A percentile compares a stretch with the other conserved stretches of the same genome.
These are phyloP conservation scores for Pythium sp. DNA, from an alignment of 352 stramenopile genomes.

Conservation along the genomic window DNA sequence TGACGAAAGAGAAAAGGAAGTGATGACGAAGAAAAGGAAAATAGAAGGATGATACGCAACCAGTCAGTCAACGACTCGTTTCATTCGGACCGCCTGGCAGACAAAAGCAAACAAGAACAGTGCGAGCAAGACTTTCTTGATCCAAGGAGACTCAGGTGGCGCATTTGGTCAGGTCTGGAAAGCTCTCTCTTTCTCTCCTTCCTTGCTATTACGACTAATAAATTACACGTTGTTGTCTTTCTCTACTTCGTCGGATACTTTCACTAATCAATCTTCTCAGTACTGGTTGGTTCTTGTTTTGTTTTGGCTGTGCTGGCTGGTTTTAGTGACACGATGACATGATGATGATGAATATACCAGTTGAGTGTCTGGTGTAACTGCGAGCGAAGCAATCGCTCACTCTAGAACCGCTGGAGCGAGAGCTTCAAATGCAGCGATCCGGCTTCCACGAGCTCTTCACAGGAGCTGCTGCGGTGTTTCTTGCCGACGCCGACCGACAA, in stretches of 20 bases:
- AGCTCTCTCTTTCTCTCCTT: neutral
- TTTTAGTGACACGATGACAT: neutral
- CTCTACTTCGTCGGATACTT: neutral
- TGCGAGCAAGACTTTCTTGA: neutral
- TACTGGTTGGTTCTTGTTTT: neutral
- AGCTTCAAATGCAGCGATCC: constrained; percentile 61
- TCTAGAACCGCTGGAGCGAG: constrained; percentile 62
- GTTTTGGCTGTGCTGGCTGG: neutral
- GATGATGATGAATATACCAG: neutral
- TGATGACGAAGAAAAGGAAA: neutral
- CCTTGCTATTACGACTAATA: constrained; percentile 33
- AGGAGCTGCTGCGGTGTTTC: constrained; percentile 37
- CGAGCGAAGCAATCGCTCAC: neutral
- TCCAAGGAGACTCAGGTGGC: neutral
- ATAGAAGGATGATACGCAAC: neutral
- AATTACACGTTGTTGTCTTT: constrained; percentile 51
- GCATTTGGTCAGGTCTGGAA: neutral
- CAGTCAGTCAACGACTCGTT: neutral
- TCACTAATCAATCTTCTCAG: neutral
- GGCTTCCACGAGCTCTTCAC: constrained; percentile 55
- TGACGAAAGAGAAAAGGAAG: neutral
- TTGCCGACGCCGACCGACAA: constrained; percentile 56
- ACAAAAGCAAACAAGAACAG: neutral
- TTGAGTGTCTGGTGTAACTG: neutral
- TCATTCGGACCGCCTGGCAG: neutral